These are phyloP conservation scores for Tothia fuscella DNA, from an alignment of 2,329 filamentous ascomycete genomes.

Conservation along the genomic window DNA sequence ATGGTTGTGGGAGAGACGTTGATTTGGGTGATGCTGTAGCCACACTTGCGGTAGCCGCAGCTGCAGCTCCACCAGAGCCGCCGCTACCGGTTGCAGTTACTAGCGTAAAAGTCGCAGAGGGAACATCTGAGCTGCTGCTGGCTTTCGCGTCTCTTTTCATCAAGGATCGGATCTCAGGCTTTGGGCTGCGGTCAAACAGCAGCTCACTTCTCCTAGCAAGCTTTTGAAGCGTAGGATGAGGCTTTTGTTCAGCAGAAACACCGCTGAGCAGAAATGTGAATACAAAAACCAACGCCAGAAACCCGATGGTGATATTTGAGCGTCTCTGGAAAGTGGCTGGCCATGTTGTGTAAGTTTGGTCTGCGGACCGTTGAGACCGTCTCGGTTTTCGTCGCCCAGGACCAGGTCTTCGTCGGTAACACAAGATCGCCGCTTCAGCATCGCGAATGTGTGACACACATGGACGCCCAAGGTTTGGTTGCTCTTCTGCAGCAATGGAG, in stretches of 20 bases:
- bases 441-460: too few species aligned
- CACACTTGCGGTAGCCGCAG: background rate
- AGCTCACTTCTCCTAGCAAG: background rate
- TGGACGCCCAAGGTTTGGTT: too few species aligned
- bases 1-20: conserved; percentile 27
- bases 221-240: conserved; percentile 5
- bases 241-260: background rate
- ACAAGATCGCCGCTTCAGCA: too few species aligned
- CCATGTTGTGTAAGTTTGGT: too few species aligned
- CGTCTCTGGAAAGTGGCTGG: too few species aligned
- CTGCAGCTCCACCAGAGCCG: background rate
- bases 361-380: too few species aligned
- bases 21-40: background rate
- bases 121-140: background rate
- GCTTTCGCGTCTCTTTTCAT: conserved; percentile 1
- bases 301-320: background rate
- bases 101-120: background rate
- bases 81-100: background rate
- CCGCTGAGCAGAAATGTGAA: background rate
- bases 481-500: too few species aligned
- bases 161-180: conserved; percentile 1
- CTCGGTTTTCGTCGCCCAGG: too few species aligned
- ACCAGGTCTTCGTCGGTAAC: too few species aligned
- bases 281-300: conserved; percentile 1
- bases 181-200: conserved; percentile 1